These are phyloP conservation scores for Rosellinia necatrix DNA, from an alignment of 2,329 filamentous ascomycete species.

Conservation along the genomic window DNA sequence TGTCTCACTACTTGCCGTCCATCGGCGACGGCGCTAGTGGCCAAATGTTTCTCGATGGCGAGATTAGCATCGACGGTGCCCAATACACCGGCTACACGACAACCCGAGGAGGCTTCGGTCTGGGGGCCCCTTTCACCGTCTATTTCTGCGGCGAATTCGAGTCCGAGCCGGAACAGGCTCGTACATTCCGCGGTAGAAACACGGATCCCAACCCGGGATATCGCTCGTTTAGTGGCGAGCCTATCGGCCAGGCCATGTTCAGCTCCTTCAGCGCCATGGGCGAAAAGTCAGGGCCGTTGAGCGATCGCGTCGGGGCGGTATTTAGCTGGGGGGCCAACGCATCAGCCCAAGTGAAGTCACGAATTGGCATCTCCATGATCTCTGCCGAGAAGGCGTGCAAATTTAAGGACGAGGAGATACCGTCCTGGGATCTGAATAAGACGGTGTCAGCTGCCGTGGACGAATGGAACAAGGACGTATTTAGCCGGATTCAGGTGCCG, in stretches of 20 bases:
- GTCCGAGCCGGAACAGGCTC: constrained; percentile 33
- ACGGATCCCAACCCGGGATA: constrained; percentile 13
- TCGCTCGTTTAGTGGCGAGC: constrained; percentile 13
- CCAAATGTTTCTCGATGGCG: constrained; percentile 49
- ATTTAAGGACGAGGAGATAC: constrained; percentile 55
- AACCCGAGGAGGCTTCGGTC: constrained; percentile 49
- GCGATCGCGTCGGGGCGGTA: constrained; percentile 55
- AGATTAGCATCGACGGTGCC: constrained; percentile 45
- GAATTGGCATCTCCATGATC: constrained; percentile 56
- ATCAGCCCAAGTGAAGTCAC: constrained; percentile 48
- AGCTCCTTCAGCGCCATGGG: neutral
- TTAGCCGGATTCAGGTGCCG: constrained; percentile 48
- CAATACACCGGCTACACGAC: constrained; percentile 52
- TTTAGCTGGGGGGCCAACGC: constrained; percentile 50
- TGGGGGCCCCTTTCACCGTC: constrained; percentile 47
- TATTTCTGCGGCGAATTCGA: constrained; percentile 52
- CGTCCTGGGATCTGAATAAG: constrained; percentile 47
- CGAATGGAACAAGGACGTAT: constrained; percentile 52
- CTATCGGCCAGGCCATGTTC: constrained; percentile 14
- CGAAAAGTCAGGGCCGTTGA: constrained; percentile 51
- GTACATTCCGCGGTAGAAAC: constrained; percentile 18
- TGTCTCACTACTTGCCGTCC: constrained; percentile 53
- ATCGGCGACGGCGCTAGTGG: constrained; percentile 41
- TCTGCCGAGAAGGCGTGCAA: constrained; percentile 53
- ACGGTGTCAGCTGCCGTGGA: constrained; percentile 47